A percentile compares a stretch with the other conserved stretches of the same genome.
phyloP scores from a whole-genome alignment of 2,329 filamentous ascomycete species.

The Stemphylium vesicarium region DNA sequence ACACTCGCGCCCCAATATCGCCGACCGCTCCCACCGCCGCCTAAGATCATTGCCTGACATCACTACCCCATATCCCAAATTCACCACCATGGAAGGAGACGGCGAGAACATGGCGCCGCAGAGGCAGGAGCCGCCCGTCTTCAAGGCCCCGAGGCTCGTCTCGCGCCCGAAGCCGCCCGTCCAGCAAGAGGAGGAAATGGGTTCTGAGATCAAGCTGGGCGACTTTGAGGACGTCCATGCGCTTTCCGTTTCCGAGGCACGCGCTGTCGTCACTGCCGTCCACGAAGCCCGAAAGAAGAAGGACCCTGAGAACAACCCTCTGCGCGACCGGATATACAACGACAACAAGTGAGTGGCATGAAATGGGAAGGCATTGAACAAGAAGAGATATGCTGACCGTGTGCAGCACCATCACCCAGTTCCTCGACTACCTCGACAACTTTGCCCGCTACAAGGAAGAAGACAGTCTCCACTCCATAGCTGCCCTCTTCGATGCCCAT shows the following conservation, averaged over 20 bases:
- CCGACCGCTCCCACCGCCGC: no score
- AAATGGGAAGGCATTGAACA: conserved; percentile 3
- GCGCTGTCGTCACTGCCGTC: conserved; percentile 89
- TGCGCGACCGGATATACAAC: conserved; percentile 77
- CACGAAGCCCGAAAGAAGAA: conserved; percentile 80
- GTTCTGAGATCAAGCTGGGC: conserved; percentile 80
- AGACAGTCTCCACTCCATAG: conserved; percentile 93
- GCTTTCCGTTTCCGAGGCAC: conserved; percentile 88
- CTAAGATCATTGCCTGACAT: neutral
- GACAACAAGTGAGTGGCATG: conserved; percentile 44
- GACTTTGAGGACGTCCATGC: conserved; percentile 93
- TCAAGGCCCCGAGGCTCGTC: conserved; percentile 43
- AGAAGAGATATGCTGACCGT: conserved; percentile 2
- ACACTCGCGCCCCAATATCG: neutral
- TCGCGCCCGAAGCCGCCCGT: conserved; percentile 65
- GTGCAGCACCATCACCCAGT: conserved; percentile 79
- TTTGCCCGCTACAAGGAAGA: conserved; percentile 97
- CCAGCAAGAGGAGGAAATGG: conserved; percentile 85
- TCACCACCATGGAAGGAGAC: conserved; percentile 42
- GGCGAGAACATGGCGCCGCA: conserved; percentile 22
- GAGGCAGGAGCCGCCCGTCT: conserved; percentile 29
- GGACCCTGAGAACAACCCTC: conserved; percentile 67
- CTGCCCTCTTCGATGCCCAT: conserved; percentile 80
- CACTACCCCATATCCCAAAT: neutral
- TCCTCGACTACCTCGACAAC: conserved; percentile 88